A percentile compares a stretch with the other conserved stretches of the same genome.
Evolutionary conservation across 495 filamentous ascomycete genomes (phyloP).

Genomic region (Annulohypoxylon nitens): DNA sequence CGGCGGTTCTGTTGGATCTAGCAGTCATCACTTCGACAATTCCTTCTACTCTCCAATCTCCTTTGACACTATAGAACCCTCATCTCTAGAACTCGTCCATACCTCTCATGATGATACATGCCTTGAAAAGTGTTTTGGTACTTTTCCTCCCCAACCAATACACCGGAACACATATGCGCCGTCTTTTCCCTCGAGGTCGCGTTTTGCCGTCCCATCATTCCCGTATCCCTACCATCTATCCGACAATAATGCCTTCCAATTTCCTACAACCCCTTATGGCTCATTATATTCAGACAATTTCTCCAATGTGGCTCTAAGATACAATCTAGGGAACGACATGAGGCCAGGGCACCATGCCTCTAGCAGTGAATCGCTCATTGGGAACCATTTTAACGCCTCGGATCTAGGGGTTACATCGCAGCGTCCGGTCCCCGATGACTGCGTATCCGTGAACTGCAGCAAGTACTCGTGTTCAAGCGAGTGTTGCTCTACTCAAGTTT

Average conservation of each 20-base stretch:
- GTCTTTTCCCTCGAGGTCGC: slow-evolving; percentile 19
- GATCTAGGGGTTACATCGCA: slow-evolving; percentile 31
- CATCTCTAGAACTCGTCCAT: slow-evolving; percentile 37
- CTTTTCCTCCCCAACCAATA: slow-evolving; percentile 10
- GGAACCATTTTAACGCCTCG: slow-evolving; percentile 35
- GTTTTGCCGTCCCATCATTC: slow-evolving; percentile 13
- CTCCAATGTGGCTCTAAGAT: slow-evolving; percentile 22
- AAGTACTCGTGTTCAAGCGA: slow-evolving; percentile 47
- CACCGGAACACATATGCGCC: slow-evolving; percentile 19
- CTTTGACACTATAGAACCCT: slow-evolving; percentile 39
- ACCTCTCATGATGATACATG: slow-evolving; percentile 60
- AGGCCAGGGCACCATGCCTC: slow-evolving; percentile 24
- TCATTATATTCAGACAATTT: slow-evolving; percentile 23
- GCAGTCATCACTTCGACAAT: slow-evolving; percentile 21
- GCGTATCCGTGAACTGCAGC: slow-evolving; percentile 42
- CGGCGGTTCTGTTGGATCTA: slow-evolving; percentile 17
- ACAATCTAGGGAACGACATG: slow-evolving; percentile 19
- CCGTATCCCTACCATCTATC: slow-evolving; percentile 23
- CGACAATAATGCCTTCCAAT: slow-evolving; percentile 30
- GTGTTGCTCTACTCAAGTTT: slow-evolving; percentile 44
- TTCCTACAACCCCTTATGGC: neutral
- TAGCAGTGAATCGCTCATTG: slow-evolving; percentile 28
- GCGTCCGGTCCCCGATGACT: slow-evolving; percentile 37
- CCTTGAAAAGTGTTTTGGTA: slow-evolving; percentile 53
- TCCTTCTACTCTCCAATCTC: slow-evolving; percentile 21